These are phyloP conservation scores for Chytridium lagenaria DNA, from an alignment of 371 early-diverging fungal genomes.

Conservation along the genomic window DNA sequence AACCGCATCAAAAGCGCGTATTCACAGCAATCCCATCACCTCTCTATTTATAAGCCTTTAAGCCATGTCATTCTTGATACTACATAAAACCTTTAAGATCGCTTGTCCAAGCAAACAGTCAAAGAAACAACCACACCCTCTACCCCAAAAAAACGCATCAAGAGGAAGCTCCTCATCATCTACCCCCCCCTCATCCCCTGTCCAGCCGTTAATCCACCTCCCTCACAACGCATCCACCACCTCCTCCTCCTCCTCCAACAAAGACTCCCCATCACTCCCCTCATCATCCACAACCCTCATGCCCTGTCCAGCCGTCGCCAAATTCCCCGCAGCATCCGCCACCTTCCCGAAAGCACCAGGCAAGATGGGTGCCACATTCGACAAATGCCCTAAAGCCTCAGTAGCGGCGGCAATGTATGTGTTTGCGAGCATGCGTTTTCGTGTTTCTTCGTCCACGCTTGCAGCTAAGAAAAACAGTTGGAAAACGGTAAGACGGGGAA, in stretches of 20 bases:
- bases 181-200: too few relatives aligned
- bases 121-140: too few relatives aligned
- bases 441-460: constrained; percentile 18
- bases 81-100: too few relatives aligned
- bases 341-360: constrained; percentile 26
- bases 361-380: constrained; percentile 38
- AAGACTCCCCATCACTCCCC: constrained; percentile 15
- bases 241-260: neutral
- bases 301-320: constrained; percentile 29
- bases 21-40: too few relatives aligned
- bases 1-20: too few relatives aligned
- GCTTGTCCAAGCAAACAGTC: too few relatives aligned
- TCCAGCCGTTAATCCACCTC: neutral
- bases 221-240: neutral
- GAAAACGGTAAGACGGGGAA: too few relatives aligned
- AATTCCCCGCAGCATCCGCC: constrained; percentile 36
- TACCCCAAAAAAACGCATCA: too few relatives aligned
- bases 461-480: neutral
- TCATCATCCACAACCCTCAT: constrained; percentile 19
- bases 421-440: constrained; percentile 14
- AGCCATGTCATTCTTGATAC: too few relatives aligned
- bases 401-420: constrained; percentile 32
- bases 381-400: constrained; percentile 38
- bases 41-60: too few relatives aligned
- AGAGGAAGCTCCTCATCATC: too few relatives aligned